Evolutionary conservation across 805 yeast species (phyloP).

Genomic region (Blastobotrys americana): DNA sequence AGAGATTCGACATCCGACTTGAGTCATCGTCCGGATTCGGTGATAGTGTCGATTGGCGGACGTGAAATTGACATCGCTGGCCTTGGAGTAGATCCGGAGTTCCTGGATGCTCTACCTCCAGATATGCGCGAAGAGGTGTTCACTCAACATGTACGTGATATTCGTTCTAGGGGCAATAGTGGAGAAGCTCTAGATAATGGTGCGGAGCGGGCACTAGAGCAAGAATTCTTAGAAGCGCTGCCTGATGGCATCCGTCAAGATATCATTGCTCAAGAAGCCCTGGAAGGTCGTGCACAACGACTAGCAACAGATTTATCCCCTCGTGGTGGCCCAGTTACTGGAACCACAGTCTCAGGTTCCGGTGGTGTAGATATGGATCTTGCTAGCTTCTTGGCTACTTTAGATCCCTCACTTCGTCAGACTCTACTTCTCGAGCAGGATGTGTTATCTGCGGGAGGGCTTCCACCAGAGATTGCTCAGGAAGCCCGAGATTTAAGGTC

Average conservation of each 20-base stretch:
- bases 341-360: constrained; percentile 10
- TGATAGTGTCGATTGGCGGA: constrained; percentile 68
- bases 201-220: constrained; percentile 52
- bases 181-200: constrained; percentile 37
- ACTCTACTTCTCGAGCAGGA: constrained; percentile 29
- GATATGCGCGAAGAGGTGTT: constrained; percentile 90
- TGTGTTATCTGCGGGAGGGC: constrained; percentile 24
- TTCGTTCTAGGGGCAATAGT: constrained; percentile 39
- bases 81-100: constrained; percentile 87
- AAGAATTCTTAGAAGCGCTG: constrained; percentile 71
- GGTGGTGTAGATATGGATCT: constrained; percentile 23
- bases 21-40: constrained; percentile 14
- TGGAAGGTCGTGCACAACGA: constrained; percentile 17
- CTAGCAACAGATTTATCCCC: background rate
- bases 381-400: constrained; percentile 26
- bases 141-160: constrained; percentile 72
- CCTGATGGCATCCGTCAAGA: constrained; percentile 54
- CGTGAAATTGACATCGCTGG: constrained; percentile 78
- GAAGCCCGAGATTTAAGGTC: constrained; percentile 27
- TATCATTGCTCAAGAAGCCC: constrained; percentile 25
- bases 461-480: constrained; percentile 28
- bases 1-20: constrained; percentile 8
- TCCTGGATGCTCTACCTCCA: constrained; percentile 82
- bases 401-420: constrained; percentile 29
- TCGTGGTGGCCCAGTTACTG: constrained; percentile 14